Base-by-base conservation (phyloP, 2,329 filamentous ascomycete genomes). In the Rosellinia necatrix region DNA sequence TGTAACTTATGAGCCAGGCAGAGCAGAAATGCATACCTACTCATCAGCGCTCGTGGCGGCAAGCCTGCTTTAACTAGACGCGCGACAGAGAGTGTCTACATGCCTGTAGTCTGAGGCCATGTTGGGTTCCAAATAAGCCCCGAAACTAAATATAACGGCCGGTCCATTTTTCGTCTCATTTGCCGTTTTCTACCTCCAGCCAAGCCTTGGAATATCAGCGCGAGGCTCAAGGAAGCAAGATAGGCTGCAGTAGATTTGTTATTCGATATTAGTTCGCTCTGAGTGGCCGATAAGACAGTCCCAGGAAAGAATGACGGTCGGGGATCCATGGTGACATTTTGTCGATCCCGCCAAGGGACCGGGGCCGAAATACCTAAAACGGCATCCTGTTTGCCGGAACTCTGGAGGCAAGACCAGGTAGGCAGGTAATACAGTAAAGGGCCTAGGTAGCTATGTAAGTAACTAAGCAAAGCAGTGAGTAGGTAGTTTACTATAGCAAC, bases 161-260 rank as follows among this genome's bases (percentile, higher is more conserved):
- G 24, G 34, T 29, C 52, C 30, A 24, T 37, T 32, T 25, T 30
- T 27, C 5, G 37, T 37, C 9, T 29, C 43, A 53, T 53, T 58
- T 58, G 40, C 17, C 49, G n/a, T 56, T 54, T 30, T 17, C 22
- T 42, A 30, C 30, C 22, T 13, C 27, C 19, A 2, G 50, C 50
- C 44, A 54, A 58, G 50, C 13, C 40, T 42, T 54, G 27, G 46
- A n/a, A 21, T 38, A 54, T 54, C 46, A 53, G 49, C 49, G 40
- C 41, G 24, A 34, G 41, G 29, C 17, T 30, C 22, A 24, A 44
- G 15, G 49, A 21, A 22, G 24, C 19, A 40, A 10, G 25, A 34
- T 25, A 35, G 29, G 25, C 24, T 38, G 34, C n/a, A 7, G 24
- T 32, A n/a, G 19, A 22, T 22, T 34, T 22, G 30, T 34, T 13